A percentile compares a stretch with the other conserved stretches of the same genome.
phyloP scores from a whole-genome alignment of 2,329 filamentous ascomycete species.

The Trichoderma pleuroti region DNA sequence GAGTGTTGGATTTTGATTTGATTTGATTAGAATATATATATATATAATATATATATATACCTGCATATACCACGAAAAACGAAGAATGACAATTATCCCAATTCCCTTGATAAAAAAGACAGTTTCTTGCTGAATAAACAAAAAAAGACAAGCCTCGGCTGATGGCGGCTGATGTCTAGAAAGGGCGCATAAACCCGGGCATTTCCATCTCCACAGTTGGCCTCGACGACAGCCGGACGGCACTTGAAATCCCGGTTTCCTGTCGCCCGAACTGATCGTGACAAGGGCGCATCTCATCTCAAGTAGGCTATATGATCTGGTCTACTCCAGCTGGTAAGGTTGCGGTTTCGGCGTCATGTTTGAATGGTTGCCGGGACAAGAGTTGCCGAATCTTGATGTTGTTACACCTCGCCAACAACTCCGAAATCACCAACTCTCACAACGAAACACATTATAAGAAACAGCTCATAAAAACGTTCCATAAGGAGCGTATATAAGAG shows the following conservation, averaged over 20 bases:
- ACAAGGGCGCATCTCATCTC: not conserved
- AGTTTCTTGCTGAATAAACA: not conserved
- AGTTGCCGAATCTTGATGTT: not conserved
- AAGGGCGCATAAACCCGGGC: not conserved
- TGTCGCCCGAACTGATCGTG: not conserved
- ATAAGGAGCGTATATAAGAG: not conserved
- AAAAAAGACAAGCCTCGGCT: not conserved
- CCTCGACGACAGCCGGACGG: not conserved
- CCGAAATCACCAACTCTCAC: not conserved
- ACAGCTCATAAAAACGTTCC: not conserved
- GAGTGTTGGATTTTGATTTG: not conserved
- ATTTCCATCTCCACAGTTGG: not conserved
- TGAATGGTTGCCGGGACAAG: not conserved
- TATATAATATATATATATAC: not conserved
- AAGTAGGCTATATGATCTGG: not conserved
- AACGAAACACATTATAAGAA: not conserved
- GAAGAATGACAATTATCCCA: not conserved
- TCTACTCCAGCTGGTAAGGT: not conserved
- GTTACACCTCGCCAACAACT: not conserved
- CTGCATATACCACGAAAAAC: not conserved
- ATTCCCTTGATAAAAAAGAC: not conserved
- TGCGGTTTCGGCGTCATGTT: not conserved
- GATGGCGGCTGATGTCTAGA: slow-evolving; percentile 1
- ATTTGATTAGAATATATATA: not conserved
- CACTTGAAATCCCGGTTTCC: not conserved